phyloP scores from a whole-genome alignment of 192 early-diverging fungal species.

The Linnemannia hyalina region DNA sequence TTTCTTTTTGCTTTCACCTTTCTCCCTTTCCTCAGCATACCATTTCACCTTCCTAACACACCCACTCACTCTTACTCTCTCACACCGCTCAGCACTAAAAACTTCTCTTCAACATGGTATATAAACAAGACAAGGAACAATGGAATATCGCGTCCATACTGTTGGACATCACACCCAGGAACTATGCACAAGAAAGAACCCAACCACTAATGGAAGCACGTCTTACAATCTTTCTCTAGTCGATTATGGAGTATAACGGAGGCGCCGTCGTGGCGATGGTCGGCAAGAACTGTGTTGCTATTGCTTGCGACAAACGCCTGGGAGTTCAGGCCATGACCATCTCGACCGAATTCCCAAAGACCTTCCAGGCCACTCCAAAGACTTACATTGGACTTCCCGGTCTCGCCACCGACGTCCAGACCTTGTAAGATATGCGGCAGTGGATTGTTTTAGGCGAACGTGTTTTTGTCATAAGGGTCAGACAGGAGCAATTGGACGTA shows the following conservation, averaged over 20 bases:
- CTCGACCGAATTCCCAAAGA: slow-evolving; percentile 95
- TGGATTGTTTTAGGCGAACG: background rate
- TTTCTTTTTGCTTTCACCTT: background rate
- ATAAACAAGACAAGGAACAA: background rate
- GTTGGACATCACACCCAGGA: background rate
- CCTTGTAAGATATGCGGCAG: slow-evolving; percentile 73
- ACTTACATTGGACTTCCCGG: slow-evolving; percentile 92
- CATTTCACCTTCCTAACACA: background rate
- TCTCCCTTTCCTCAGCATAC: background rate
- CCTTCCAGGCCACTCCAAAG: slow-evolving; percentile 89
- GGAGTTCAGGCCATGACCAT: slow-evolving; percentile 94
- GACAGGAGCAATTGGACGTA: background rate
- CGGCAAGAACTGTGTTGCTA: slow-evolving; percentile 99
- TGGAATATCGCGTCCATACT: background rate
- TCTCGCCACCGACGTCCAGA: slow-evolving; percentile 96
- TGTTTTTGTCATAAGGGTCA: background rate
- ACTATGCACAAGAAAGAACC: background rate
- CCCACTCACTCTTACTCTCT: background rate
- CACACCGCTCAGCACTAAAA: background rate
- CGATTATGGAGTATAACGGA: slow-evolving; percentile 96
- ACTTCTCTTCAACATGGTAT: background rate
- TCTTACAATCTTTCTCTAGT: slow-evolving; percentile 52
- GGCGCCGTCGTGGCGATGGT: slow-evolving; percentile 95
- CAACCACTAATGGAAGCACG: background rate
- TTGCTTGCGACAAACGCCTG: slow-evolving; percentile 95